phyloP scores from a whole-genome alignment of 1,139 yeast species.

The Blastobotrys elegans region DNA sequence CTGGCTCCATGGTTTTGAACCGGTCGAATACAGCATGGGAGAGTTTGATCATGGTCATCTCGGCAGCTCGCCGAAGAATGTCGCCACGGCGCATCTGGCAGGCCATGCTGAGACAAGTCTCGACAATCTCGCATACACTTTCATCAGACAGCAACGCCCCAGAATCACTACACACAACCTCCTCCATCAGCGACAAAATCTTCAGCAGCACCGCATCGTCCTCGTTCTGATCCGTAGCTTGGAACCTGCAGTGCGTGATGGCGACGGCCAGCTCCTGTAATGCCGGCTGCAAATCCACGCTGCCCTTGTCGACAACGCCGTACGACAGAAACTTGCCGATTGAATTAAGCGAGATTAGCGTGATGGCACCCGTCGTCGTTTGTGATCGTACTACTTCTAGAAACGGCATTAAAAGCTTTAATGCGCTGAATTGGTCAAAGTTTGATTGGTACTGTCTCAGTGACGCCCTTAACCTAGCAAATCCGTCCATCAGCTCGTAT shows the following conservation, averaged over 20 bases:
- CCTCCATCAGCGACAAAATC: conserved; percentile 71
- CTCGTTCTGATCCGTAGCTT: conserved; percentile 87
- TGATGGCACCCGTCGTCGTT: conserved; percentile 79
- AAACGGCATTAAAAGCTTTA: conserved; percentile 80
- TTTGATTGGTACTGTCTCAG: conserved; percentile 43
- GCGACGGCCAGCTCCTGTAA: conserved; percentile 65
- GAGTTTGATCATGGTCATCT: conserved; percentile 70
- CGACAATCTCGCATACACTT: conserved; percentile 81
- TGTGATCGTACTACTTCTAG: conserved; percentile 81
- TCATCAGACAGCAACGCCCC: conserved; percentile 71
- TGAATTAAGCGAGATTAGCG: conserved; percentile 75
- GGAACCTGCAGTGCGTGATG: conserved; percentile 90
- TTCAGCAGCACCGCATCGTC: conserved; percentile 89
- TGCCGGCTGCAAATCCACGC: conserved; percentile 45
- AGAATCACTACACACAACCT: conserved; percentile 52
- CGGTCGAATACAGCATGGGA: conserved; percentile 60
- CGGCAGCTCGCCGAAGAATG: conserved; percentile 84
- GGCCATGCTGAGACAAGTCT: conserved; percentile 87
- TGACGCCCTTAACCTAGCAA: conserved; percentile 71
- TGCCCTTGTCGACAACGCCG: conserved; percentile 44
- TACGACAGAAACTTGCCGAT: conserved; percentile 66
- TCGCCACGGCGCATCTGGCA: conserved; percentile 91
- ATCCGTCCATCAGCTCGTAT: conserved; percentile 73
- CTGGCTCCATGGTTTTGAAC: conserved; percentile 55
- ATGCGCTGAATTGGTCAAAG: conserved; percentile 57